Percentiles rank a stretch among this genome's conserved stretches.
Evolutionary conservation across 345 rosid species (phyloP).

Genomic region (Salix brachista): DNA sequence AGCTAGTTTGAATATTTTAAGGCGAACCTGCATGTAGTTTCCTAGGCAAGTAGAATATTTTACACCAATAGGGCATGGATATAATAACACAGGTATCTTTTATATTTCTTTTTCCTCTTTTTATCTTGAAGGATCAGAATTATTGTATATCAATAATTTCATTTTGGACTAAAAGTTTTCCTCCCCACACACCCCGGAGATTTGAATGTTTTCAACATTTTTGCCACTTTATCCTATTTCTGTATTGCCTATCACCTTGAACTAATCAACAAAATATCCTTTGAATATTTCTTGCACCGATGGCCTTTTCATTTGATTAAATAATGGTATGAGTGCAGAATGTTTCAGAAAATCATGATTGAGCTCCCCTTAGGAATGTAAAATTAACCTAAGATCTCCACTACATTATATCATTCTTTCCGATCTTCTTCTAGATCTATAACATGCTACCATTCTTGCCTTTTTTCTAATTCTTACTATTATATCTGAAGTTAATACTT

Average conservation of each 20-base stretch:
- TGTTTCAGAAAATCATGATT: background rate
- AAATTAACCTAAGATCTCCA: background rate
- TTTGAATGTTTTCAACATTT: background rate
- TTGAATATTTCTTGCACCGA: background rate
- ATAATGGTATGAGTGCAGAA: background rate
- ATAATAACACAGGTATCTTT: background rate
- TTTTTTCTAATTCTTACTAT: background rate
- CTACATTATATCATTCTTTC: background rate
- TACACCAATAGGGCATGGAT: background rate
- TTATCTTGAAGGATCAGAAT: background rate
- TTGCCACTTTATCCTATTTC: background rate
- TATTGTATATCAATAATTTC: background rate
- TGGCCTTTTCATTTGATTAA: background rate
- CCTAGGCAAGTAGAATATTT: background rate
- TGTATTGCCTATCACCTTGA: background rate
- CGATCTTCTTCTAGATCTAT: background rate
- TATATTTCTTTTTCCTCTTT: background rate
- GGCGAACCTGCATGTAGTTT: background rate
- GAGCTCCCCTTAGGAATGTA: background rate
- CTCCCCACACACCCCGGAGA: background rate
- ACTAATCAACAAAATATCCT: background rate
- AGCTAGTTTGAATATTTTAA: background rate
- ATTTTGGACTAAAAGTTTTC: background rate
- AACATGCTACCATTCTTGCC: background rate
- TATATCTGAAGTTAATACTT: background rate